phyloP scores from a whole-genome alignment of 2,329 filamentous ascomycete genomes.

The Macrophomina pseudophaseolina region DNA sequence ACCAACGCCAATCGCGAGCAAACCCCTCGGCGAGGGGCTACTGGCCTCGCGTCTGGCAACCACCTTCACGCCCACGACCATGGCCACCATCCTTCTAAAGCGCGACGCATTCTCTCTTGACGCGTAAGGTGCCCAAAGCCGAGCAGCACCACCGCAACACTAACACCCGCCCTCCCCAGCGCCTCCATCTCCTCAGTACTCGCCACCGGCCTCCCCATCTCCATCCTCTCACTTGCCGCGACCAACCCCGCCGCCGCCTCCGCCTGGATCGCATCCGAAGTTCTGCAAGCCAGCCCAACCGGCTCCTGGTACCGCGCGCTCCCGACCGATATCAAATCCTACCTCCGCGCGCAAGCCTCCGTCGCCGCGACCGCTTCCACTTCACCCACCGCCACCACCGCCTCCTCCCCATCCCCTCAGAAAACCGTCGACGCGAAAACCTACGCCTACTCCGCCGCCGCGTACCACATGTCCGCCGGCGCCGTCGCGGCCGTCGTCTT shows the following conservation, averaged over 20 bases:
- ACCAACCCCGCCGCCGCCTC: constrained; percentile 49
- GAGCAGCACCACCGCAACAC: background rate
- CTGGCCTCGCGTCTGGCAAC: background rate
- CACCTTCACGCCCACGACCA: background rate
- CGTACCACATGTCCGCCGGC: background rate
- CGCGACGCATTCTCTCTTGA: background rate
- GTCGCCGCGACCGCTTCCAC: background rate
- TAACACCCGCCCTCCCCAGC: background rate
- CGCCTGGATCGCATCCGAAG: constrained; percentile 47
- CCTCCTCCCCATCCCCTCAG: constrained; percentile 22
- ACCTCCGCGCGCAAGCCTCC: constrained; percentile 35
- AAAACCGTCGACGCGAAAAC: background rate
- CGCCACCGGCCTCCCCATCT: constrained; percentile 51
- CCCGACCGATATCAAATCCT: constrained; percentile 51
- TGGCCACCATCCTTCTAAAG: background rate
- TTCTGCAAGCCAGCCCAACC: constrained; percentile 37
- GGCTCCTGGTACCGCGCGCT: constrained; percentile 53
- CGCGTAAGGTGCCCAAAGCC: constrained; percentile 1
- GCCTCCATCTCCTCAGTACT: constrained; percentile 49
- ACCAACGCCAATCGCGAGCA: background rate
- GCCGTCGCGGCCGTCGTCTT: constrained; percentile 5
- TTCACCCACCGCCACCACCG: background rate
- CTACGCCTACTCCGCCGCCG: background rate
- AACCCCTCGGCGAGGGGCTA: background rate
- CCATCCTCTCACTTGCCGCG: constrained; percentile 46